Base-by-base conservation (phyloP, 2,329 filamentous ascomycete genomes). In the Bisporella sp. region DNA sequence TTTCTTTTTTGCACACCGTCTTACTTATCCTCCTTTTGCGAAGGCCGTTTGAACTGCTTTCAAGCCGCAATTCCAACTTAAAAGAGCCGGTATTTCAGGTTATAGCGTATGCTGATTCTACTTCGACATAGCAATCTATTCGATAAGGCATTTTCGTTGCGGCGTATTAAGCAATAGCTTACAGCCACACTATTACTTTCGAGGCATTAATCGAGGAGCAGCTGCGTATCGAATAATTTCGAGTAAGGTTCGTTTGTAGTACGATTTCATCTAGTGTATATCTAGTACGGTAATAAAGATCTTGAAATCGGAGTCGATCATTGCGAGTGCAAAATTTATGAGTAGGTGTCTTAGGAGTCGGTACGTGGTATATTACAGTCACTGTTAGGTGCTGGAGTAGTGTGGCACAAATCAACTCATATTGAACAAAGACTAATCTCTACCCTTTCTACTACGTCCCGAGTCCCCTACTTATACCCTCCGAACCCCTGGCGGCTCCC, bases 111-210 rank as follows among this genome's bases (percentile, higher is more conserved):
- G 33, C 12, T 50, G 37, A 47, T 59, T 57, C n/a, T 44, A n/a
- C 6, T 41, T 41, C 21, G n/a, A 50, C 5, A 49, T 41, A 30
- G 32, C 54, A 9, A 57, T 48, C 54, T 37, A 57, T 31, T 54
- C 8, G 42, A 59, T 51, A 28, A 59, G 39, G 4, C 46, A 28
- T 39, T 56, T 57, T 7, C 56, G n/a, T 33, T 56, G 44, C 11
- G 33, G 31, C 32, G 49, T 50, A 45, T 49, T 45, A 6, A 59
- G 46, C 2, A 54, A 9, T 28, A 31, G 21, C 9, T 41, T 50
- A 6, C 48, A 11, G 4, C 53, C 48, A 29, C 32, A 41, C 2
- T 8, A 12, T 1, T 11, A 21, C 33, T 55, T 55, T 51, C 57
- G 46, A 45, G 51, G 51, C 21, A 51, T 58, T 46, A 57, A 33